phyloP scores from a whole-genome alignment of 768 basidiomycete species.

The Clathrus columnatus region DNA sequence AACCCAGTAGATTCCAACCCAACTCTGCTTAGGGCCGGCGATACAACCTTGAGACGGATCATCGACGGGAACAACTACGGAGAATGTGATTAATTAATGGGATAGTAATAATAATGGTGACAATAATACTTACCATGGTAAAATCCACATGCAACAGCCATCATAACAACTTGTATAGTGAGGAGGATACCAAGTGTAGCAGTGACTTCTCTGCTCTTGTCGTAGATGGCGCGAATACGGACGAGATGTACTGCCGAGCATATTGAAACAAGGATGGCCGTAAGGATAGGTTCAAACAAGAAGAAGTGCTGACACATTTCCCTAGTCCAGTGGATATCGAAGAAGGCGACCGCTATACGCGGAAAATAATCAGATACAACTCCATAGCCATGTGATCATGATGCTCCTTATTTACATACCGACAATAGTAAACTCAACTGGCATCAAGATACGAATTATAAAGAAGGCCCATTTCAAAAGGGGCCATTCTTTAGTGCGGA shows the following conservation, averaged over 20 bases:
- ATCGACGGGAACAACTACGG: conserved; percentile 56
- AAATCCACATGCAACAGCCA: conserved; percentile 70
- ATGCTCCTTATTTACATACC: conserved; percentile 31
- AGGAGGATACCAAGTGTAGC: conserved; percentile 48
- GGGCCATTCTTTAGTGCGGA: conserved; percentile 55
- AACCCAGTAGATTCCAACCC: conserved; percentile 85
- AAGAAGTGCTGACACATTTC: conserved; percentile 63
- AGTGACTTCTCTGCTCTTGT: conserved; percentile 49
- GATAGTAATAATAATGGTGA: not conserved
- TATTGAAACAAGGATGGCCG: conserved; percentile 69
- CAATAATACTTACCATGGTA: conserved; percentile 47
- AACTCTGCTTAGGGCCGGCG: conserved; percentile 68
- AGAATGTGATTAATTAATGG: conserved; percentile 1
- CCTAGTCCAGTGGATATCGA: conserved; percentile 61
- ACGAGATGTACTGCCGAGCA: conserved; percentile 68
- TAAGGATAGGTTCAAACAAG: conserved; percentile 82
- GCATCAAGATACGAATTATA: conserved; percentile 70
- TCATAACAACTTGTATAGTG: conserved; percentile 60
- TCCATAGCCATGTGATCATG: not conserved
- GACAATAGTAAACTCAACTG: conserved; percentile 67
- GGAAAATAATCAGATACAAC: conserved; percentile 1
- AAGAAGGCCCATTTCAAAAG: conserved; percentile 67
- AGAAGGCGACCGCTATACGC: conserved; percentile 71
- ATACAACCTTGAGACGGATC: conserved; percentile 74
- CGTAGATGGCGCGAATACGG: conserved; percentile 72